Conservation (phyloP, 352 stramenopile species). For the Phytophthora ohioensis region DNA sequence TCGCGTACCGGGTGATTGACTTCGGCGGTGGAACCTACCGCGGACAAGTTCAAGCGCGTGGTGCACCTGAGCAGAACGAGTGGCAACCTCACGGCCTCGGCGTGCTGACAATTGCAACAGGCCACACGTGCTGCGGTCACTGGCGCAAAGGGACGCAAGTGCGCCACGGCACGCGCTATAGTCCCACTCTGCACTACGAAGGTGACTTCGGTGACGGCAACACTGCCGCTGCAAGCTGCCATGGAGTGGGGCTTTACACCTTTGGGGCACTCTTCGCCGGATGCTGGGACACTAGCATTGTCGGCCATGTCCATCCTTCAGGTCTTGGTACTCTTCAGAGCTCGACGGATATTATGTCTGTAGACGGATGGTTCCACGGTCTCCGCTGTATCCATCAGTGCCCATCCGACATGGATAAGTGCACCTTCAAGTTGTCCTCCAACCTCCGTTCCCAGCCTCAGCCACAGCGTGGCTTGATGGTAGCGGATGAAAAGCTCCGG, state of each 20-base stretch:
- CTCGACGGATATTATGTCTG: slow-evolving; percentile 8
- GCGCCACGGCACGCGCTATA: slow-evolving; percentile 47
- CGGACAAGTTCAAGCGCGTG: slow-evolving; percentile 27
- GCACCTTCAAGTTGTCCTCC: slow-evolving; percentile 13
- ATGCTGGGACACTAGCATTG: slow-evolving; percentile 34
- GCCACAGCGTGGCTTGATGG: slow-evolving; percentile 29
- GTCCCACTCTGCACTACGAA: slow-evolving; percentile 52
- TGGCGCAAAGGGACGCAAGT: slow-evolving; percentile 53
- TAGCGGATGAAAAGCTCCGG: slow-evolving; percentile 35
- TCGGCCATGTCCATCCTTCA: slow-evolving; percentile 23
- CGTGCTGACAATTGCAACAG: slow-evolving; percentile 43
- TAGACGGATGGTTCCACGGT: slow-evolving; percentile 61
- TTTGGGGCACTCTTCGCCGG: slow-evolving; percentile 55
- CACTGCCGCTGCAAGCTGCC: slow-evolving; percentile 5
- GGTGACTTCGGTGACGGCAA: slow-evolving; percentile 32
- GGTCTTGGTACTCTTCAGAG: slow-evolving; percentile 50
- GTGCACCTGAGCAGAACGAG: not conserved
- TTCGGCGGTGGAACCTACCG: slow-evolving; percentile 26
- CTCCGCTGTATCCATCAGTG: slow-evolving; percentile 44
- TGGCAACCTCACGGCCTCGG: slow-evolving; percentile 54
- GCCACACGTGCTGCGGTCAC: slow-evolving; percentile 44
- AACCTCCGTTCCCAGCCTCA: slow-evolving; percentile 14
- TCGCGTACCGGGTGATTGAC: slow-evolving; percentile 23
- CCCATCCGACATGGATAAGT: slow-evolving; percentile 3
- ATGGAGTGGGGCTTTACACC: slow-evolving; percentile 57